phyloP scores from a whole-genome alignment of 2,329 filamentous ascomycete species.

The Geosmithia putterillii region DNA sequence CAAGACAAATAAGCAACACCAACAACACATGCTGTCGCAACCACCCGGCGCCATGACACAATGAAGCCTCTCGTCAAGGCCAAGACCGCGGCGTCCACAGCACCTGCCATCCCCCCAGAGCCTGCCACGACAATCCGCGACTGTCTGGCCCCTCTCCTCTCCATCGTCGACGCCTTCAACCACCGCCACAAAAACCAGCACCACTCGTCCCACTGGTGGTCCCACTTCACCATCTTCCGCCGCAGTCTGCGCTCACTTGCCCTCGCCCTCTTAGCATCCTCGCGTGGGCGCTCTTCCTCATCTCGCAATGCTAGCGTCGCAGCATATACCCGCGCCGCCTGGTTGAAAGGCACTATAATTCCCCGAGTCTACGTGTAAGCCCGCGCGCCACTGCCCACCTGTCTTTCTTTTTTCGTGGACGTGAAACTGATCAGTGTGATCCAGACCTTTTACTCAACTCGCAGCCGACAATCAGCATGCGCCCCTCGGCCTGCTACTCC shows the following conservation, averaged over 20 bases:
- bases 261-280: conserved; percentile 13
- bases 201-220: conserved; percentile 68
- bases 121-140: conserved; percentile 7
- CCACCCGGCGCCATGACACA: neutral
- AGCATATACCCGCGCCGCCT: conserved; percentile 11
- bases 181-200: conserved; percentile 92
- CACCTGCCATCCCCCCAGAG: neutral
- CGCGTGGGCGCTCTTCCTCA: conserved; percentile 3
- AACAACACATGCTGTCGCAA: neutral
- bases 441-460: conserved; percentile 54
- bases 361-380: conserved; percentile 23
- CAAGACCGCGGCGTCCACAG: neutral
- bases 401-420: neutral
- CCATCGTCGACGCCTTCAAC: conserved; percentile 59
- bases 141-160: conserved; percentile 24
- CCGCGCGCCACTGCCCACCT: neutral
- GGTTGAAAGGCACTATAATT: conserved; percentile 17
- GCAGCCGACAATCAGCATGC: conserved; percentile 63
- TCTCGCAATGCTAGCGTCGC: neutral
- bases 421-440: neutral
- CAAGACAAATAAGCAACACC: too few species aligned
- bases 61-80: neutral
- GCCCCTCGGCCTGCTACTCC: conserved; percentile 54
- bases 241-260: conserved; percentile 47
- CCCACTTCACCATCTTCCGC: conserved; percentile 57